Evolutionary conservation across 1,284 basidiomycete species (phyloP).

Genomic region (Ceratobasidium sp.): DNA sequence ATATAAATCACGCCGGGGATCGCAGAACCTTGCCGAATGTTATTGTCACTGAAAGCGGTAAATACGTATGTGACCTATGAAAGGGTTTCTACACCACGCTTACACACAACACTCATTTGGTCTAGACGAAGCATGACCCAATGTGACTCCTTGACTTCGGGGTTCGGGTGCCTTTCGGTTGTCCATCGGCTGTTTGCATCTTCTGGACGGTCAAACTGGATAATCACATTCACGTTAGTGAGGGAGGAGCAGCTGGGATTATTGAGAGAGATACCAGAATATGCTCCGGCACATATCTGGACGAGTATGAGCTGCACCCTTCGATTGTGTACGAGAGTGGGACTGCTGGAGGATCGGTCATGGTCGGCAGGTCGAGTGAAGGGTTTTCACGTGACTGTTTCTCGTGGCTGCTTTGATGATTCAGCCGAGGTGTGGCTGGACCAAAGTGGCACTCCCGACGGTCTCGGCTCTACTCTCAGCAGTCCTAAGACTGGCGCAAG

Average conservation of each 20-base stretch:
- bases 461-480: too few species aligned
- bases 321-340: constrained; percentile 37
- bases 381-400: neutral
- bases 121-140: constrained; percentile 42
- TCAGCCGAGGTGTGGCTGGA: too few species aligned
- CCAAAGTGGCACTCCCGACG: too few species aligned
- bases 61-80: neutral
- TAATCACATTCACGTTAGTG: neutral
- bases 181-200: constrained; percentile 41
- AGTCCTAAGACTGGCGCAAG: too few species aligned
- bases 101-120: constrained; percentile 37
- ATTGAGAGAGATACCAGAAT: constrained; percentile 17
- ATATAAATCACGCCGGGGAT: neutral
- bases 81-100: constrained; percentile 1
- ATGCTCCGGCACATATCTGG: constrained; percentile 38
- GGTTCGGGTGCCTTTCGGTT: constrained; percentile 31
- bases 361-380: neutral
- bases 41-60: constrained; percentile 60
- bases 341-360: constrained; percentile 40
- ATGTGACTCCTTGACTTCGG: constrained; percentile 30
- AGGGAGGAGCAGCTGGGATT: neutral
- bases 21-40: constrained; percentile 77
- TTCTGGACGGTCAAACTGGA: constrained; percentile 30
- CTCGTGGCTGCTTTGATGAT: neutral
- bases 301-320: constrained; percentile 39